A percentile compares a stretch with the other conserved stretches of the same genome.
phyloP scores from a whole-genome alignment of 2,329 filamentous ascomycete species.

The Aotearoamyces nothofagi region DNA sequence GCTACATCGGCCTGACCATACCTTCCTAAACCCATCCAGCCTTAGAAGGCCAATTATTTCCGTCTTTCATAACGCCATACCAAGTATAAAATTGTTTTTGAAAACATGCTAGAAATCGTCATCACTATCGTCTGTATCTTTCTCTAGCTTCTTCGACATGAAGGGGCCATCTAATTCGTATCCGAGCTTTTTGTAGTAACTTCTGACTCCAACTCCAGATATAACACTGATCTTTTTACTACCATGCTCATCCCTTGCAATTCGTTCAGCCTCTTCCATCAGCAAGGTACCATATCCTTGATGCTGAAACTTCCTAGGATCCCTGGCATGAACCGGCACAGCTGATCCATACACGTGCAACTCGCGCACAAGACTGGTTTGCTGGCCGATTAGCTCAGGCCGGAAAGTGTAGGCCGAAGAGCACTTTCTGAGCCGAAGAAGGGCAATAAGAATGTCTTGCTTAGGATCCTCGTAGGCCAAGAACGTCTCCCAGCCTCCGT shows the following conservation, averaged over 20 bases:
- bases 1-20: too few species aligned
- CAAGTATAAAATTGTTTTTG: constrained; percentile 3
- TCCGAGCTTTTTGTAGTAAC: constrained; percentile 86
- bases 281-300: constrained; percentile 90
- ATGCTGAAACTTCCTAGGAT: constrained; percentile 95
- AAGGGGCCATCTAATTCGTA: constrained; percentile 66
- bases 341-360: constrained; percentile 94
- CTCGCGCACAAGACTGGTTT: constrained; percentile 83
- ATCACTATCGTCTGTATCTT: constrained; percentile 17
- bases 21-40: too few species aligned
- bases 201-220: constrained; percentile 89
- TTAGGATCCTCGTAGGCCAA: constrained; percentile 96
- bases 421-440: constrained; percentile 82
- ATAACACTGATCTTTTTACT: constrained; percentile 94
- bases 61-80: constrained; percentile 1
- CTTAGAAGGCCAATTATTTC: too few species aligned
- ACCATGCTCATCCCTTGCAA: constrained; percentile 85
- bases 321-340: constrained; percentile 90
- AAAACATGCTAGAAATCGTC: constrained; percentile 13
- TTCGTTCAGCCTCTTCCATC: constrained; percentile 96
- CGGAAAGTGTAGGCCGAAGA: constrained; percentile 85
- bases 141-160: constrained; percentile 19
- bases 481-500: constrained; percentile 97
- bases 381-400: constrained; percentile 70
- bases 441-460: constrained; percentile 89